phyloP scores from a whole-genome alignment of 345 rosid species.

The Corchorus capsularis region DNA sequence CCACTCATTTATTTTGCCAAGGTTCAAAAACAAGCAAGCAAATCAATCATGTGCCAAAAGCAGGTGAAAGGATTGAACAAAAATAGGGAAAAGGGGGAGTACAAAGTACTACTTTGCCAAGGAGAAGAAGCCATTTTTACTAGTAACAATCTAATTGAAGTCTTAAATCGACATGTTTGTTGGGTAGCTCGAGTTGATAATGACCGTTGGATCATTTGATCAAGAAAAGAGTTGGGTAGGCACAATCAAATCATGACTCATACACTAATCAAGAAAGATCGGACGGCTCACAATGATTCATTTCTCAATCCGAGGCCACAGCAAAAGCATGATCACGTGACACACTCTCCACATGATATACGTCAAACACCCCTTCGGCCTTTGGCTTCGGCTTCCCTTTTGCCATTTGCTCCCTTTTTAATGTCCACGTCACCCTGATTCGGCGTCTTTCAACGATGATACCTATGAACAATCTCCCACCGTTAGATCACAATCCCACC shows the following conservation, averaged over 20 bases:
- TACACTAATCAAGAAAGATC: background rate
- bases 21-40: background rate
- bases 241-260: background rate
- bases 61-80: background rate
- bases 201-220: background rate
- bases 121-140: no score
- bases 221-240: background rate
- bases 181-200: background rate
- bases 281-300: constrained; percentile 21
- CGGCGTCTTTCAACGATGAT: constrained; percentile 30
- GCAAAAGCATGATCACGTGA: constrained; percentile 9
- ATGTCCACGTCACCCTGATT: constrained; percentile 34
- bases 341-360: constrained; percentile 2
- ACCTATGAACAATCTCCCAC: constrained; percentile 17
- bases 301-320: no score
- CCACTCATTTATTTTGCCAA: no score
- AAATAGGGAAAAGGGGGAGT: background rate
- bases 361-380: background rate
- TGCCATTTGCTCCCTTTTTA: background rate
- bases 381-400: background rate
- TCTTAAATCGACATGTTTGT: no score
- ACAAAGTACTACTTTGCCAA: background rate
- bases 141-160: no score
- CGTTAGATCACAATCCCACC: constrained; percentile 34
- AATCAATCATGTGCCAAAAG: background rate